phyloP scores from a whole-genome alignment of 2,329 filamentous ascomycete species.

The Penicillium sp. region DNA sequence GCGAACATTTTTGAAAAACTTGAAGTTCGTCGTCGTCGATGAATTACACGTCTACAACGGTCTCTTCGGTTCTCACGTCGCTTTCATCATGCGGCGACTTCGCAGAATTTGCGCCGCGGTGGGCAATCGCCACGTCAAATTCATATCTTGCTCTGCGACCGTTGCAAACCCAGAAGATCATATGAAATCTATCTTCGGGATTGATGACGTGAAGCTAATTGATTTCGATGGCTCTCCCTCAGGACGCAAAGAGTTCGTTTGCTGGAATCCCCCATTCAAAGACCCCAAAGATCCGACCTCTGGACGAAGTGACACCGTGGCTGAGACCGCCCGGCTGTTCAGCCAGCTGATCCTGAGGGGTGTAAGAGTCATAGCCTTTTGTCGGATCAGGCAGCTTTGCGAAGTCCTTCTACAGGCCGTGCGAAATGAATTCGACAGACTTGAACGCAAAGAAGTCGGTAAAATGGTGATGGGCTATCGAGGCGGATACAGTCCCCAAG shows the following conservation, averaged over 20 bases:
- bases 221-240: conserved; percentile 93
- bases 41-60: conserved; percentile 97
- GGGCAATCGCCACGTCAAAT: conserved; percentile 81
- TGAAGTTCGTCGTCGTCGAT: conserved; percentile 87
- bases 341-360: conserved; percentile 86
- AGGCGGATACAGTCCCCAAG: conserved; percentile 90
- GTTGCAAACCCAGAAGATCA: conserved; percentile 90
- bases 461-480: conserved; percentile 91
- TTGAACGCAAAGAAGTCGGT: conserved; percentile 74
- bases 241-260: conserved; percentile 90
- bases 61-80: conserved; percentile 88
- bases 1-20: conserved; percentile 82
- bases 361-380: conserved; percentile 91
- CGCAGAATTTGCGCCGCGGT: conserved; percentile 85
- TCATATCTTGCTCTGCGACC: conserved; percentile 95
- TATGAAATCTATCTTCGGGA: conserved; percentile 91
- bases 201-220: conserved; percentile 76
- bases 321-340: conserved; percentile 86
- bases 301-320: conserved; percentile 78
- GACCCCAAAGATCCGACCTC: conserved; percentile 84
- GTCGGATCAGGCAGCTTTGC: conserved; percentile 81
- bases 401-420: conserved; percentile 81
- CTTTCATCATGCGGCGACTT: conserved; percentile 89
- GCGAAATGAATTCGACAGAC: conserved; percentile 70
- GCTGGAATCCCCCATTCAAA: conserved; percentile 96